phyloP scores from a whole-genome alignment of 2,329 filamentous ascomycete species.

The Triangularia verruculosa region DNA sequence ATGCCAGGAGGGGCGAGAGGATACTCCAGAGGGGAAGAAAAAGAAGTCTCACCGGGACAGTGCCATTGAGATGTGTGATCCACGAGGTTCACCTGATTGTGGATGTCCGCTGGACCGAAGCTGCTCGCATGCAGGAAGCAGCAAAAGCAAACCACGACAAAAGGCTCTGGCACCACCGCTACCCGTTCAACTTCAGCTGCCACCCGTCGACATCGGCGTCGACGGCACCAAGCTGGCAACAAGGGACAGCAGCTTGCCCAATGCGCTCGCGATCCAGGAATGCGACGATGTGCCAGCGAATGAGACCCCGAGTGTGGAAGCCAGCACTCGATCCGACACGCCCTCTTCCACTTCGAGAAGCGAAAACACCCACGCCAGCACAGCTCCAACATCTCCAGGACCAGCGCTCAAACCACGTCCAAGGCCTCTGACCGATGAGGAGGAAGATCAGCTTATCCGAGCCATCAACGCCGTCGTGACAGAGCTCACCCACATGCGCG shows the following conservation, averaged over 20 bases:
- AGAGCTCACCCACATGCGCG: not conserved
- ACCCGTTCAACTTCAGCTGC: constrained; percentile 1
- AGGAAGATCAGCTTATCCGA: not conserved
- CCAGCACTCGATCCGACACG: not conserved
- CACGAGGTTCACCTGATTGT: not conserved
- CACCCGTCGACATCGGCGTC: not conserved
- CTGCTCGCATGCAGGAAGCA: constrained; percentile 4
- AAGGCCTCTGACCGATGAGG: not conserved
- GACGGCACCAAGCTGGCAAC: not conserved
- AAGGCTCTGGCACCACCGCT: not conserved
- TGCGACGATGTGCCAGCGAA: not conserved
- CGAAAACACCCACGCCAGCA: not conserved
- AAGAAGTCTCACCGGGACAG: constrained; percentile 5
- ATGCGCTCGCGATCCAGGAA: not conserved
- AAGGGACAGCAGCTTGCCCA: not conserved
- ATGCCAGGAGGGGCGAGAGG: not conserved
- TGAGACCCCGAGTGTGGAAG: not conserved
- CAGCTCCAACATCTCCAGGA: not conserved
- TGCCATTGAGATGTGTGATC: constrained; percentile 1
- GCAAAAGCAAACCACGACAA: not conserved
- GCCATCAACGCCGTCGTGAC: not conserved
- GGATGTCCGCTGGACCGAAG: constrained; percentile 1
- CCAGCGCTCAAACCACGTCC: not conserved
- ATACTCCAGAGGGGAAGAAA: not conserved
- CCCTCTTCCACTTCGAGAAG: not conserved